These are phyloP conservation scores for Saturnispora gosingensis DNA, from an alignment of 805 yeast genomes.

Conservation along the genomic window DNA sequence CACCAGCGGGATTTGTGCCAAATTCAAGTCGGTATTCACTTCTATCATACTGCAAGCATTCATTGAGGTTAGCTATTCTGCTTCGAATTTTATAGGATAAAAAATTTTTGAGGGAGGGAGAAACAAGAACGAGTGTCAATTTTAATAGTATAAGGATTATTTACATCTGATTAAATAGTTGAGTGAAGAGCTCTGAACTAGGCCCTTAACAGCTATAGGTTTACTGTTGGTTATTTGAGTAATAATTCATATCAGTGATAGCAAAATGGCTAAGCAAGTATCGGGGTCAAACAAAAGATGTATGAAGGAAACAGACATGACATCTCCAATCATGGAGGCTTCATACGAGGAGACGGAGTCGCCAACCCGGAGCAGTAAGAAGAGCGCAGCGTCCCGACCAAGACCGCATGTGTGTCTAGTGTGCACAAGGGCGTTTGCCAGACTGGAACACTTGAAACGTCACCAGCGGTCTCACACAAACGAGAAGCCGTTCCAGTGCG, in stretches of 20 bases:
- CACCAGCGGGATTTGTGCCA: too few relatives aligned
- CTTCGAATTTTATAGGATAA: not conserved
- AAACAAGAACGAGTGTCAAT: not conserved
- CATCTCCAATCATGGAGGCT: not conserved
- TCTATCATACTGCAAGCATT: too few relatives aligned
- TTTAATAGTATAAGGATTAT: not conserved
- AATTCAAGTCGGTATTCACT: too few relatives aligned
- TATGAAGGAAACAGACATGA: not conserved
- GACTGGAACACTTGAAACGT: constrained; percentile 87
- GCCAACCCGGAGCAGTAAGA: not conserved
- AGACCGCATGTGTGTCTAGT: constrained; percentile 85
- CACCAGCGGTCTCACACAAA: constrained; percentile 93
- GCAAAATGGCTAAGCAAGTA: not conserved
- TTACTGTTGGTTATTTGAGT: not conserved
- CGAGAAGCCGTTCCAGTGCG: constrained; percentile 94
- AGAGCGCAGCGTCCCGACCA: constrained; percentile 53
- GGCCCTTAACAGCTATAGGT: not conserved
- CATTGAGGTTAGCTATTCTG: not conserved
- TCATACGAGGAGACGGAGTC: not conserved
- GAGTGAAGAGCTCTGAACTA: not conserved
- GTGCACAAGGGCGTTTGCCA: constrained; percentile 92
- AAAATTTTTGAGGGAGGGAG: not conserved
- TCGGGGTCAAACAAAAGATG: not conserved
- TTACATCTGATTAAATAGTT: not conserved
- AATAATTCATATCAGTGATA: not conserved